A percentile compares a stretch with the other conserved stretches of the same genome.
Evolutionary conservation across 768 basidiomycete species (phyloP).

Genomic region (Panaeolus papilionaceus): DNA sequence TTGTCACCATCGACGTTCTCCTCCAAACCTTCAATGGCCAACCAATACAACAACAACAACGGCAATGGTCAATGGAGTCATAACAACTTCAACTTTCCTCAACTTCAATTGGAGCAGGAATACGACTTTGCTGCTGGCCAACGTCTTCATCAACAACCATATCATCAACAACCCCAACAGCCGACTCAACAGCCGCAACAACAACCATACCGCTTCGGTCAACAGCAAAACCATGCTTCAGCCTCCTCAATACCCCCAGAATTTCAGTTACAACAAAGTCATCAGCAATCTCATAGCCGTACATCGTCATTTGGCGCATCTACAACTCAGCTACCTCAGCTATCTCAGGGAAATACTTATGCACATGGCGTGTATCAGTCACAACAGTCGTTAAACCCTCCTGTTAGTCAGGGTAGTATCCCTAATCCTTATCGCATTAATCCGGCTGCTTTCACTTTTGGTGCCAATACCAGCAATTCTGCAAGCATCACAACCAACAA

Average conservation of each 20-base stretch:
- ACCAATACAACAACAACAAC: constrained; percentile 32
- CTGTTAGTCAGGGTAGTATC: constrained; percentile 21
- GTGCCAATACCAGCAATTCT: constrained; percentile 11
- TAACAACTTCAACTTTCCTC: constrained; percentile 31
- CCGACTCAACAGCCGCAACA: constrained; percentile 24
- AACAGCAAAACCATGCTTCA: constrained; percentile 1
- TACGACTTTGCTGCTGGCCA: constrained; percentile 35
- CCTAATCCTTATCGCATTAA: constrained; percentile 21
- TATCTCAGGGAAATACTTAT: constrained; percentile 20
- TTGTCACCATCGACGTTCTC: constrained; percentile 15
- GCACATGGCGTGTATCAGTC: constrained; percentile 24
- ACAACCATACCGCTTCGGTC: constrained; percentile 8
- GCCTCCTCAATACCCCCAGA: constrained; percentile 32
- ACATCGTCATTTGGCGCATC: constrained; percentile 27
- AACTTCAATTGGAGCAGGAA: constrained; percentile 41
- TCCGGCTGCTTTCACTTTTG: constrained; percentile 20
- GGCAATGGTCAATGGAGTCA: constrained; percentile 33
- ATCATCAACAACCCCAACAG: constrained; percentile 23
- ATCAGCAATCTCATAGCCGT: constrained; percentile 27
- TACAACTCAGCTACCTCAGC: constrained; percentile 20
- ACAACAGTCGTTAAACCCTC: constrained; percentile 13
- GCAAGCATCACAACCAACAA: constrained; percentile 15
- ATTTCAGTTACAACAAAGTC: constrained; percentile 26
- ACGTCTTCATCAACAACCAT: constrained; percentile 22
- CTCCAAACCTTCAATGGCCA: constrained; percentile 23